Base-by-base conservation (phyloP, 306 rosid genomes). In the Quercus bicolor region DNA sequence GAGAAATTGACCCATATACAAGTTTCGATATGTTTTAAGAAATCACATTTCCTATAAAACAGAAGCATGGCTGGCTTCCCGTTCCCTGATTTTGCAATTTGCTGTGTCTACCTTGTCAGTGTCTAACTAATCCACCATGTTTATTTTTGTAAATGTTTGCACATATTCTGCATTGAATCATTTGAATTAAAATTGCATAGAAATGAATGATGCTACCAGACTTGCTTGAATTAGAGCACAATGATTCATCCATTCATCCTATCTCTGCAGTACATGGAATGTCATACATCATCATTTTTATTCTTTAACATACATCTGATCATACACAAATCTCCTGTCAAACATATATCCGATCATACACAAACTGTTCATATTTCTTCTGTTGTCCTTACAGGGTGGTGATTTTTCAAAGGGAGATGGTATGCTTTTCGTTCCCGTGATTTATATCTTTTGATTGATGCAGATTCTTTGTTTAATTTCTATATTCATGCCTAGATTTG, bases 401-500 rank as follows among this genome's bases (percentile, higher is more conserved):
- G 99, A 96, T 80, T 93, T 96, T 90, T 84, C 93, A 70, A 89
- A 68, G 82, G 99, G 93, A 79, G 89, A 96, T 79, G 99, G 99
- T 96, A 90, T 76, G 94, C 34, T 74, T 69, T 87, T 80, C 69
- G 68, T 83, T 74, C 73, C 48, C 57, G 34, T 59, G 66, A 56
- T 80, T 65, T 65, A 73, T 74, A 61, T 37, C 28, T 80, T 76
- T 79, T 81, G 80, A 66, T 75, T 37, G 77, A 37, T 43, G 68
- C 70, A 55, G 76, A 79, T 78, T 77, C 75, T 75, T 40, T 76
- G 45, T 77, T 84, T 77, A 76, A 61, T 78, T 77, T 83, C 26
- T 79, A 57, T 75, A 72, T 75, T 79, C 75, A 77, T 85, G 72
- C 68, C 65, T 74, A 80, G 85, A 74, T 28, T 78, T 70, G 26